These are phyloP conservation scores for Malus hybrid DNA, from an alignment of 331 rosid genomes.

Conservation along the genomic window DNA sequence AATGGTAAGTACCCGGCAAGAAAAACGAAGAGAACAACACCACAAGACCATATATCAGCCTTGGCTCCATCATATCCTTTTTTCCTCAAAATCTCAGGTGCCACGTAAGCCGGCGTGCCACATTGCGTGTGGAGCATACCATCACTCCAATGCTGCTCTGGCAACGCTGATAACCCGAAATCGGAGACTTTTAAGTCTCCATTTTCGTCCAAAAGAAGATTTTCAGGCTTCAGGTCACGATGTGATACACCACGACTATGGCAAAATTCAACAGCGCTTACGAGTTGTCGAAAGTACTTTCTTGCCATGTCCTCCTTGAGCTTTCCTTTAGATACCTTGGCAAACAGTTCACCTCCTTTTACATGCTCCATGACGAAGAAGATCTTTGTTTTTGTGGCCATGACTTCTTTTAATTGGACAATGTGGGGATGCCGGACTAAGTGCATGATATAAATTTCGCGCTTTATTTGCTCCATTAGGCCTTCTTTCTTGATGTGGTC, in stretches of 20 bases:
- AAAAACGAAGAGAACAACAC: slow-evolving; percentile 56
- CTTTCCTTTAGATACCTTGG: slow-evolving; percentile 45
- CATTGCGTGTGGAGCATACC: slow-evolving; percentile 73
- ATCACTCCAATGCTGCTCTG: slow-evolving; percentile 57
- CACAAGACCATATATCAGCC: slow-evolving; percentile 83
- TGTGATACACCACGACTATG: slow-evolving; percentile 78
- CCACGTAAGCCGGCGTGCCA: slow-evolving; percentile 85
- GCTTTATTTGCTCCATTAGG: slow-evolving; percentile 57
- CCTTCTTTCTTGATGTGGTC: slow-evolving; percentile 56
- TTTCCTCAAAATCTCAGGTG: slow-evolving; percentile 68
- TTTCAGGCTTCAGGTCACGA: slow-evolving; percentile 79
- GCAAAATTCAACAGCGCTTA: slow-evolving; percentile 65
- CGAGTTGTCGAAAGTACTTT: slow-evolving; percentile 60
- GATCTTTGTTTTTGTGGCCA: slow-evolving; percentile 72
- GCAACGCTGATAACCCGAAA: slow-evolving; percentile 67
- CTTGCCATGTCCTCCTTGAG: slow-evolving; percentile 52
- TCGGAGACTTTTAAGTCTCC: slow-evolving; percentile 72
- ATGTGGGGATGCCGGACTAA: slow-evolving; percentile 66
- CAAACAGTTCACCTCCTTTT: slow-evolving; percentile 60
- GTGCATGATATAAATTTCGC: slow-evolving; percentile 73
- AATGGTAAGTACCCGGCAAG: slow-evolving; percentile 63
- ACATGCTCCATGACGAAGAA: slow-evolving; percentile 69
- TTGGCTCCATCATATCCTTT: slow-evolving; percentile 77
- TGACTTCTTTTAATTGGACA: slow-evolving; percentile 72
- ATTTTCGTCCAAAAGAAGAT: slow-evolving; percentile 57